Evolutionary conservation across 2,329 filamentous ascomycete species (phyloP), one percentile per base, ranked within the genome.

Genomic region (Aspergillus candidus): DNA sequence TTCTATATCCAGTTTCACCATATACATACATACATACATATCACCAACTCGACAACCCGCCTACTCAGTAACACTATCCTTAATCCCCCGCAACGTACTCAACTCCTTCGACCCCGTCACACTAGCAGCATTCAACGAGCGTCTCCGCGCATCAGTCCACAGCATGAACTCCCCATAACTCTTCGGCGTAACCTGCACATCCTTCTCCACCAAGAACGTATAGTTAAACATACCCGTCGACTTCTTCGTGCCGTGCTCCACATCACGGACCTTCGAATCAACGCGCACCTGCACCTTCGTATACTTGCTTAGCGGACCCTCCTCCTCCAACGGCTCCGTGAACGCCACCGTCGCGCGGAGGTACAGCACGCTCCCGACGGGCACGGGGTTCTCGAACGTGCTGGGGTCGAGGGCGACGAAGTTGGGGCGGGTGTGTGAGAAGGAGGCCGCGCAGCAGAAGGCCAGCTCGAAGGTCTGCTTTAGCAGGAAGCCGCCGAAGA

Each of bases 141-240:
- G 63, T 51, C 80, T 66, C 38, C 78, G 64, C 5, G 79, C 79
- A 67, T 82, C 79, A 12, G 81, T 71, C 61, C 80, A 83, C 60
- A 79, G 72, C 79, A 83, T 83, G 51, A 80, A 82, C 53, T 83
- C 79, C 1, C 73, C 72, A 54, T 83, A 83, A 11, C 72, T 77
- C 59, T 74, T 70, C 4, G 83, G 83, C 70, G 86, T 79, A 14
- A 86, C 78, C 55, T 79, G 75, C 36, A 86, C 72, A 53, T 83
- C 76, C 56, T 74, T 78, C 43, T 81, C 76, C 2, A 86, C 80
- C 42, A 76, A 72, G 59, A 86, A 86, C 0, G 84, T 87, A 59
- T 88, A 88, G 55, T 86, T 85, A 69, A 88, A 88, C 55, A 84
- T 82, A 4, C 84, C 84, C 0, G 84, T 87, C 3, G 82, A 77